These are phyloP conservation scores for Apophysomyces trapeziformis DNA, from an alignment of 371 early-diverging fungal species.

Conservation along the genomic window DNA sequence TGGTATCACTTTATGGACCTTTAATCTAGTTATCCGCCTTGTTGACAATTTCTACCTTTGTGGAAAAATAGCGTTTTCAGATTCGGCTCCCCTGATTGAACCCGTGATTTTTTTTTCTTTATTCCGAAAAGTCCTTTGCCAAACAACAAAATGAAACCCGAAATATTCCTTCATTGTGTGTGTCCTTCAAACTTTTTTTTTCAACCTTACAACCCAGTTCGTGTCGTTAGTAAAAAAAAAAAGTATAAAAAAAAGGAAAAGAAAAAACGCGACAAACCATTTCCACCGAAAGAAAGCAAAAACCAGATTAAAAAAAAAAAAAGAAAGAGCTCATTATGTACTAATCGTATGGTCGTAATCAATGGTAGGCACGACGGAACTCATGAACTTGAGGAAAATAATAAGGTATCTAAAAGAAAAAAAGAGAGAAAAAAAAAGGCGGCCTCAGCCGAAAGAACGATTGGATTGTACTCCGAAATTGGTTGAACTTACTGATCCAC, in stretches of 20 bases:
- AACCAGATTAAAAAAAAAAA: not conserved
- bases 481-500: slow-evolving; percentile 84
- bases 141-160: too few species aligned
- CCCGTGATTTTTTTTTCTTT: slow-evolving; percentile 5
- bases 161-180: not conserved
- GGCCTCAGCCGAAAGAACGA: slow-evolving; percentile 1
- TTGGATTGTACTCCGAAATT: not conserved
- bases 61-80: not conserved
- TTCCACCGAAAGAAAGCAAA: too few species aligned
- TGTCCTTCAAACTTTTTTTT: not conserved
- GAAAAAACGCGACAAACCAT: not conserved
- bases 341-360: slow-evolving; percentile 95
- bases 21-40: slow-evolving; percentile 6
- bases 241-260: not conserved
- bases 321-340: slow-evolving; percentile 24
- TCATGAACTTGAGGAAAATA: slow-evolving; percentile 96
- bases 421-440: not conserved
- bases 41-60: slow-evolving; percentile 5
- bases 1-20: not conserved
- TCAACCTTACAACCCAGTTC: not conserved
- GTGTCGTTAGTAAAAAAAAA: slow-evolving; percentile 9
- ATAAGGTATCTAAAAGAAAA: slow-evolving; percentile 69
- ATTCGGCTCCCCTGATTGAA: not conserved
- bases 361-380: slow-evolving; percentile 94
- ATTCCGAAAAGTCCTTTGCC: too few species aligned